Evolutionary conservation across 2,329 filamentous ascomycete genomes (phyloP).

Genomic region (Trichoderma sp.): DNA sequence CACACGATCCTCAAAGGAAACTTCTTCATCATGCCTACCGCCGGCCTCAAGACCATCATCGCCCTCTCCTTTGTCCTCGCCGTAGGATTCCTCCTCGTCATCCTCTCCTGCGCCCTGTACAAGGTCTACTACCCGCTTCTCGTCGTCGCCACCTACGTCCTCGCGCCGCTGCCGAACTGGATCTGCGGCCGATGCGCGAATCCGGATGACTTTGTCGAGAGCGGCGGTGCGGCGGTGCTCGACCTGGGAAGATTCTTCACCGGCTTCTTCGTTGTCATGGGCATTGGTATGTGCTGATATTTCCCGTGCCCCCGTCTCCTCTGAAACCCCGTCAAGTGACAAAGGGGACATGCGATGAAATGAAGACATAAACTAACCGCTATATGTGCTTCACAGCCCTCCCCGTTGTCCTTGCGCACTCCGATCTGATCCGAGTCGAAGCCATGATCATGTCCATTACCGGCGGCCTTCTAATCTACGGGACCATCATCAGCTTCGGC

Average conservation of each 20-base stretch:
- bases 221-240: conserved; percentile 76
- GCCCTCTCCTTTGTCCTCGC: conserved; percentile 98
- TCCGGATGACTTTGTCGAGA: conserved; percentile 92
- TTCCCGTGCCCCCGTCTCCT: neutral
- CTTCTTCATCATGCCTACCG: conserved; percentile 59
- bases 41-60: conserved; percentile 98
- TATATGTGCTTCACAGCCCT: conserved; percentile 54
- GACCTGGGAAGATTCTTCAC: conserved; percentile 94
- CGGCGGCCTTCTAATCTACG: conserved; percentile 91
- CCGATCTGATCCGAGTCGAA: conserved; percentile 72
- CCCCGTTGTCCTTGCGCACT: conserved; percentile 83
- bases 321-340: neutral
- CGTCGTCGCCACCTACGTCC: conserved; percentile 90
- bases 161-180: conserved; percentile 96
- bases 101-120: conserved; percentile 94
- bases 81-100: conserved; percentile 97
- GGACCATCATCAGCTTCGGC: conserved; percentile 95
- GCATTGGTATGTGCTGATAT: conserved; percentile 69
- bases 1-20: neutral
- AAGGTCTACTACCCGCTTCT: conserved; percentile 92
- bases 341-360: neutral
- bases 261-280: conserved; percentile 95
- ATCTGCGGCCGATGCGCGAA: conserved; percentile 85
- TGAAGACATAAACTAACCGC: neutral
- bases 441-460: conserved; percentile 95